Evolutionary conservation across 768 basidiomycete species (phyloP).

Genomic region (Kwoniella pini): DNA sequence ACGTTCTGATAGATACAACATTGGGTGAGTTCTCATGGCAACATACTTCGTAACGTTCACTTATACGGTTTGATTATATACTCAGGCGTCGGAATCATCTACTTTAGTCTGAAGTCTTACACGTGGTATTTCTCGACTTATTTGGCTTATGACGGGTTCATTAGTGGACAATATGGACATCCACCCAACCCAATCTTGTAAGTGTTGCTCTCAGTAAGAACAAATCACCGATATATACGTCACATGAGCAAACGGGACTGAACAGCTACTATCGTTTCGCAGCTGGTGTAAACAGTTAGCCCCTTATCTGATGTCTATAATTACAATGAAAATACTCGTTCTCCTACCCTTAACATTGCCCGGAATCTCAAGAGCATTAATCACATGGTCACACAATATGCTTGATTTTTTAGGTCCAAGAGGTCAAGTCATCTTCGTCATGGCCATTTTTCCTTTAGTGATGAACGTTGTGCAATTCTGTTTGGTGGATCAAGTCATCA

Average conservation of each 20-base stretch:
- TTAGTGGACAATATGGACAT: slow-evolving; percentile 82
- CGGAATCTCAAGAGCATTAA: slow-evolving; percentile 68
- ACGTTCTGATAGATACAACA: slow-evolving; percentile 88
- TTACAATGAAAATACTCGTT: slow-evolving; percentile 90
- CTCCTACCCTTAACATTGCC: slow-evolving; percentile 63
- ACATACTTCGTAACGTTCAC: background rate
- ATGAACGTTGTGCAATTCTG: slow-evolving; percentile 73
- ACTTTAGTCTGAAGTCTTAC: slow-evolving; percentile 66
- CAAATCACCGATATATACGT: too few relatives aligned
- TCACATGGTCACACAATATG: slow-evolving; percentile 79
- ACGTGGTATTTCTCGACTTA: slow-evolving; percentile 68
- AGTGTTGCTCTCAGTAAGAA: too few relatives aligned
- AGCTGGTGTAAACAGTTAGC: slow-evolving; percentile 58
- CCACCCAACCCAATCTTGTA: slow-evolving; percentile 76
- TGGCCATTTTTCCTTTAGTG: slow-evolving; percentile 78
- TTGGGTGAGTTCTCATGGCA: slow-evolving; percentile 63
- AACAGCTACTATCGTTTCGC: too few relatives aligned
- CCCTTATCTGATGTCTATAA: slow-evolving; percentile 77
- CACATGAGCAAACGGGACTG: too few relatives aligned
- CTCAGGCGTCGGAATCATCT: slow-evolving; percentile 82
- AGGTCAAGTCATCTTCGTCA: slow-evolving; percentile 59
- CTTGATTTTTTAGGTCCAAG: slow-evolving; percentile 66
- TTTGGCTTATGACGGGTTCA: slow-evolving; percentile 70
- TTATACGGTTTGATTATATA: too few relatives aligned
- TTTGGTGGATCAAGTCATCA: slow-evolving; percentile 68